phyloP scores from a whole-genome alignment of 139 green algal species.

The Tetradesmus obliquus region DNA sequence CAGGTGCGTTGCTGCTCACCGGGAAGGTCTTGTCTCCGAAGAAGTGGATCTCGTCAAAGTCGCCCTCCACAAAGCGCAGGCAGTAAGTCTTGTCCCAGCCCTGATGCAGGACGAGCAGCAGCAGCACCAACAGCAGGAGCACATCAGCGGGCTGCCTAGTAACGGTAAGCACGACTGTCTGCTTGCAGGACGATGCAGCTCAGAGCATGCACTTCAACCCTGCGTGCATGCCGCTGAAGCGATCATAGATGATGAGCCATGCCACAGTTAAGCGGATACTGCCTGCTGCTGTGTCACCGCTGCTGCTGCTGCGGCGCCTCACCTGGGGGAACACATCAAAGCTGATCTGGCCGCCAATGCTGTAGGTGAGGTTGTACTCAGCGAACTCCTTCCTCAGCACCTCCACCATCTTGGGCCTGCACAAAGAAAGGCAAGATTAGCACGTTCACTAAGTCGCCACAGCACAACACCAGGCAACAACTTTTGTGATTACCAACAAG shows the following conservation, averaged over 20 bases:
- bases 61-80: constrained; percentile 91
- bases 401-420: constrained; percentile 91
- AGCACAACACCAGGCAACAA: neutral
- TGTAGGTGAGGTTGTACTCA: constrained; percentile 91
- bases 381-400: constrained; percentile 90
- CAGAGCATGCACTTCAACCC: neutral
- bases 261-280: too few species aligned
- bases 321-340: constrained; percentile 97
- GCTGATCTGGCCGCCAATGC: constrained; percentile 98
- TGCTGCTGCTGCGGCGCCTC: neutral
- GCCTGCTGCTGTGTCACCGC: neutral
- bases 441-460: neutral
- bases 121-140: constrained; percentile 11
- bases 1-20: constrained; percentile 50
- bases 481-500: neutral
- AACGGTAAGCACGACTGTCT: neutral
- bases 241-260: too few species aligned
- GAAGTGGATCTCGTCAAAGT: constrained; percentile 99
- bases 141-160: neutral
- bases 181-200: too few species aligned
- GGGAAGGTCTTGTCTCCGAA: constrained; percentile 99
- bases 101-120: constrained; percentile 33
- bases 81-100: constrained; percentile 99
- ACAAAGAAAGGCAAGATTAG: neutral
- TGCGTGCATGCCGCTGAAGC: neutral